Evolutionary conservation across 2,329 filamentous ascomycete genomes (phyloP).

Genomic region (Capronia coronata): DNA sequence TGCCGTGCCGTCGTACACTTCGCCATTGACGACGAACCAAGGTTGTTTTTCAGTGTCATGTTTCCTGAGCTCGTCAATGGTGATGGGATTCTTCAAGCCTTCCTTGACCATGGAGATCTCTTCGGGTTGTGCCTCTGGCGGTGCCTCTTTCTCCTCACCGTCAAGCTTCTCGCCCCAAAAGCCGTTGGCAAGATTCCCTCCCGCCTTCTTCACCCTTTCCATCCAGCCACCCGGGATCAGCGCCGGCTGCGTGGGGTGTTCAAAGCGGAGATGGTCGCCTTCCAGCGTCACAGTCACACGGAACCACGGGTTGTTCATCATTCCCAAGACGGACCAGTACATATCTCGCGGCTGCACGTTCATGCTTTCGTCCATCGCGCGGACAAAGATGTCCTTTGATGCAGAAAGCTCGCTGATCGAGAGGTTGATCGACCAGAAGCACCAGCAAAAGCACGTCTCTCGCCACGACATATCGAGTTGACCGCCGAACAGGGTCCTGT

Average conservation of each 20-base stretch:
- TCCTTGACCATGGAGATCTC: constrained; percentile 75
- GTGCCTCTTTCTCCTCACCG: constrained; percentile 44
- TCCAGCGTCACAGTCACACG: constrained; percentile 69
- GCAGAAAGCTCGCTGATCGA: constrained; percentile 54
- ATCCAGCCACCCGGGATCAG: constrained; percentile 81
- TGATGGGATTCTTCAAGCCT: constrained; percentile 56
- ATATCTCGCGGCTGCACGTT: constrained; percentile 82
- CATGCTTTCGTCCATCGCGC: constrained; percentile 86
- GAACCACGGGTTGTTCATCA: constrained; percentile 99
- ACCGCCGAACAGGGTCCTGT: constrained; percentile 64
- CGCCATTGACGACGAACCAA: constrained; percentile 83
- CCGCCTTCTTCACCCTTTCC: constrained; percentile 77
- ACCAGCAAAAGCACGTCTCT: constrained; percentile 83
- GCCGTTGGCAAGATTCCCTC: constrained; percentile 72
- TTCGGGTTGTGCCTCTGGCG: constrained; percentile 47
- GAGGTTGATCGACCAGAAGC: constrained; percentile 76
- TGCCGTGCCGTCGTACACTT: constrained; percentile 78
- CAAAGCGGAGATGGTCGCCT: constrained; percentile 61
- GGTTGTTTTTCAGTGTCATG: constrained; percentile 61
- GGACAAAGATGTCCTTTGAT: constrained; percentile 68
- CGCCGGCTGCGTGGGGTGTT: constrained; percentile 80
- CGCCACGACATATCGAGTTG: constrained; percentile 73
- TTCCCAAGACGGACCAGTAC: constrained; percentile 92
- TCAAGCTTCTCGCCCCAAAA: constrained; percentile 72
- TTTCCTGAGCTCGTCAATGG: constrained; percentile 62